Evolutionary conservation across 1,284 basidiomycete species (phyloP).

Genomic region (Kalmanozyma brasiliensis): DNA sequence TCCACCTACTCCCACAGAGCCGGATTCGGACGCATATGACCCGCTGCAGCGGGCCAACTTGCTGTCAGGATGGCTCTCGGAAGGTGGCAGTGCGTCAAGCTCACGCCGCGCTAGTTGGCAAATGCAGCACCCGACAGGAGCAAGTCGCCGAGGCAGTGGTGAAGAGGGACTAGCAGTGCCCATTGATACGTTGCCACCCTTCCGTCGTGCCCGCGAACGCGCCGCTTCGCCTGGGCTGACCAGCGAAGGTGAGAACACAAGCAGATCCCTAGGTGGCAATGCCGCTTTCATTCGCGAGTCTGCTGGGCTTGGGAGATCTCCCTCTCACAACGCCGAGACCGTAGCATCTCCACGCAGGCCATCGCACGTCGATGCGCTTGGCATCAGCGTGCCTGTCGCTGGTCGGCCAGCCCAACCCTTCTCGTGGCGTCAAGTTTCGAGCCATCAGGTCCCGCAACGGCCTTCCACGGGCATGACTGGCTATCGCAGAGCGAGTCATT

Average conservation of each 20-base stretch:
- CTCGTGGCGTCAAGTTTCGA: conserved; percentile 30
- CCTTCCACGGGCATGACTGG: not conserved
- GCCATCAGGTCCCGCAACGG: conserved; percentile 15
- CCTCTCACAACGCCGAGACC: not conserved
- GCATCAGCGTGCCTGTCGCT: conserved; percentile 21
- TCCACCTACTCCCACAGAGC: conserved; percentile 36
- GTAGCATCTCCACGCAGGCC: conserved; percentile 7
- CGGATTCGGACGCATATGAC: conserved; percentile 27
- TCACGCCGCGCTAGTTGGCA: conserved; percentile 46
- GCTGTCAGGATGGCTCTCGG: conserved; percentile 38
- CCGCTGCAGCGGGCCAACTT: conserved; percentile 20
- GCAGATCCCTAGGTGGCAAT: conserved; percentile 33
- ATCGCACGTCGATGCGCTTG: conserved; percentile 3
- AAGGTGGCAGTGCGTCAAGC: conserved; percentile 35
- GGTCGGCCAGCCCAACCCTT: conserved; percentile 14
- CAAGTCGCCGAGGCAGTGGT: not conserved
- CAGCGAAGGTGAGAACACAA: conserved; percentile 36
- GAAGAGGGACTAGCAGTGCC: conserved; percentile 23
- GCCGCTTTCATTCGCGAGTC: conserved; percentile 43
- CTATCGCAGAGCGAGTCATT: conserved; percentile 27
- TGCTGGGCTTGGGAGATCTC: conserved; percentile 9
- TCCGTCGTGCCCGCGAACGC: conserved; percentile 29
- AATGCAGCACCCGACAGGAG: conserved; percentile 6
- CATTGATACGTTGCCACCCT: conserved; percentile 25
- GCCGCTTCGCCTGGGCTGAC: conserved; percentile 13